A percentile compares a stretch with the other conserved stretches of the same genome.
phyloP scores from a whole-genome alignment of 352 stramenopile species.

The Globisporangium middletonii region DNA sequence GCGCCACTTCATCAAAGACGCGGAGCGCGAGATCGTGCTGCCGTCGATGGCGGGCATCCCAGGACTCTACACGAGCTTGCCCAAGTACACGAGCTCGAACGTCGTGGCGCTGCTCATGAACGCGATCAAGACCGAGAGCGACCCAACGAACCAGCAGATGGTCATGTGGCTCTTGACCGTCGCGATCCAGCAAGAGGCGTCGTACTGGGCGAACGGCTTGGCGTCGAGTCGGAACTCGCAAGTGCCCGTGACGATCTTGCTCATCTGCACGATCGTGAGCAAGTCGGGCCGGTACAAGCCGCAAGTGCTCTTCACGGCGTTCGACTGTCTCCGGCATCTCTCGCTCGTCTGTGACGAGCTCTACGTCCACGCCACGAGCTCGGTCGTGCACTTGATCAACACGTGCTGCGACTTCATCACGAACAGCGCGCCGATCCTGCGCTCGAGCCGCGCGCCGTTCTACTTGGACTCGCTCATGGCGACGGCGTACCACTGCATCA shows the following conservation, averaged over 20 bases:
- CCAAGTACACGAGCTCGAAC: conserved; percentile 83
- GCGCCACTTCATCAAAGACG: conserved; percentile 73
- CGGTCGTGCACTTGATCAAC: conserved; percentile 77
- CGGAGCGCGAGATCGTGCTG: conserved; percentile 62
- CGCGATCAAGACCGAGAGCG: conserved; percentile 71
- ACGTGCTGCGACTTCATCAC: conserved; percentile 85
- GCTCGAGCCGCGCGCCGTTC: conserved; percentile 66
- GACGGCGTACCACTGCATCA: conserved; percentile 73
- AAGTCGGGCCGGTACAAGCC: conserved; percentile 81
- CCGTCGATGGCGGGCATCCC: conserved; percentile 56
- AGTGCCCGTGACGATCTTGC: conserved; percentile 78
- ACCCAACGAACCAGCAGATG: conserved; percentile 88
- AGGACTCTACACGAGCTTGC: conserved; percentile 72
- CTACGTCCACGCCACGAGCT: conserved; percentile 68
- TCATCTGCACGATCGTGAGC: conserved; percentile 79
- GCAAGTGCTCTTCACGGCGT: conserved; percentile 79
- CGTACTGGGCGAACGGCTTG: conserved; percentile 73
- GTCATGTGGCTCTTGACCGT: conserved; percentile 85
- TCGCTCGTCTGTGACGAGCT: conserved; percentile 74
- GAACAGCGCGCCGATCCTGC: conserved; percentile 62
- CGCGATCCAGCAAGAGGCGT: conserved; percentile 82
- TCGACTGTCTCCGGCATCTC: conserved; percentile 80
- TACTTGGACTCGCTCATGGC: conserved; percentile 84
- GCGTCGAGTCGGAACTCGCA: conserved; percentile 81
- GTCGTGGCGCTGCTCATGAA: conserved; percentile 80